A percentile compares a stretch with the other conserved stretches of the same genome.
Conservation (phyloP, 176 grass and related monocot genomes). For the Tillandsia leiboldiana region DNA sequence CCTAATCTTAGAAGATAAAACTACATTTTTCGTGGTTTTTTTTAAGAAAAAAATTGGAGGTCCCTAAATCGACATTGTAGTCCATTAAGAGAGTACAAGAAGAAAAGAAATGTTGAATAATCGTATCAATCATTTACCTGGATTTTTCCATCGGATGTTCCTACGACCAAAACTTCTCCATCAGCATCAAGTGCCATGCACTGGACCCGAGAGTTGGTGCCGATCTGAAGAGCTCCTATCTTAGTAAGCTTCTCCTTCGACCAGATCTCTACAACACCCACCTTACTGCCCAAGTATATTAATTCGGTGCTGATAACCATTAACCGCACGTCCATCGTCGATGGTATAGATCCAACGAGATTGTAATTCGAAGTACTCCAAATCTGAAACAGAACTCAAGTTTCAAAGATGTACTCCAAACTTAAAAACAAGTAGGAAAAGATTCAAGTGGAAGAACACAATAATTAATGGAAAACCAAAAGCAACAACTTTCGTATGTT, state of each 20-base stretch:
- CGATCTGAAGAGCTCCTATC: constrained; percentile 50
- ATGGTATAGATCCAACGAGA: constrained; percentile 43
- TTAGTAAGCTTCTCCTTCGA: constrained; percentile 53
- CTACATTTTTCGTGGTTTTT: too few species aligned
- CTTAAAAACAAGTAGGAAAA: not conserved
- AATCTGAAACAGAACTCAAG: constrained; percentile 18
- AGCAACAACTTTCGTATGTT: not conserved
- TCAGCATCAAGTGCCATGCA: constrained; percentile 65
- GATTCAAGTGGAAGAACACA: not conserved
- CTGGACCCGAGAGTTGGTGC: constrained; percentile 35
- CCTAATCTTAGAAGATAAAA: too few species aligned
- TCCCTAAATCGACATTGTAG: not conserved
- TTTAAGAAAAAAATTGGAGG: too few species aligned
- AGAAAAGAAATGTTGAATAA: not conserved
- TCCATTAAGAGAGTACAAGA: not conserved
- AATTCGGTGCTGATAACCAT: constrained; percentile 44
- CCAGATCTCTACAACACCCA: constrained; percentile 56
- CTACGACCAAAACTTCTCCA: constrained; percentile 46
- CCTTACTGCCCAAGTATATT: constrained; percentile 40
- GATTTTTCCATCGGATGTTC: constrained; percentile 48
- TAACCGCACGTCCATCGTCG: constrained; percentile 35
- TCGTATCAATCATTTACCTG: constrained; percentile 20
- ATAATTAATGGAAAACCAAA: not conserved
- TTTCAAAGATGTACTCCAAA: not conserved
- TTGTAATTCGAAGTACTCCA: constrained; percentile 49